phyloP scores from a whole-genome alignment of 2,329 filamentous ascomycete species.

The Aureobasidium lini region DNA sequence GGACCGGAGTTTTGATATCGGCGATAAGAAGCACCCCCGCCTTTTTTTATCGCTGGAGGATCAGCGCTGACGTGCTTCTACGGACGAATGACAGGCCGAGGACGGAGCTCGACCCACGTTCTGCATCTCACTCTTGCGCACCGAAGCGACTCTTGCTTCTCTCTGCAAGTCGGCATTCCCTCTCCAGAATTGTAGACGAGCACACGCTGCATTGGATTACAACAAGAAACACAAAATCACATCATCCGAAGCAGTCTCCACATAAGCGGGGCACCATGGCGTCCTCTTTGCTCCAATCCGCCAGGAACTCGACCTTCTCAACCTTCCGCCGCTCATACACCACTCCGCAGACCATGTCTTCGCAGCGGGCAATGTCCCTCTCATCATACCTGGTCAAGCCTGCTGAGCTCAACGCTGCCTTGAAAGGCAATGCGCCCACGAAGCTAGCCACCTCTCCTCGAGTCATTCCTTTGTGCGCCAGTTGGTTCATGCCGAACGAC shows the following conservation, averaged over 20 bases:
- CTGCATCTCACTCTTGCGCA: background rate
- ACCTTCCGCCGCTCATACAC: background rate
- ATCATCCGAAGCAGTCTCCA: background rate
- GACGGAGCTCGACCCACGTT: background rate
- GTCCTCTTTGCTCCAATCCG: background rate
- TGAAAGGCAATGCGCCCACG: constrained; percentile 73
- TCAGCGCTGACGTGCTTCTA: background rate
- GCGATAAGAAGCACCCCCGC: background rate
- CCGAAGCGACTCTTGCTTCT: too few relatives aligned
- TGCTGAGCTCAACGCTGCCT: constrained; percentile 68
- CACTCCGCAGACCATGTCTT: background rate
- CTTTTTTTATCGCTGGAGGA: background rate
- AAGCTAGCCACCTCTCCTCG: constrained; percentile 74
- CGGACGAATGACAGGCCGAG: background rate
- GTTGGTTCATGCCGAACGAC: constrained; percentile 96
- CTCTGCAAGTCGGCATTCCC: background rate
- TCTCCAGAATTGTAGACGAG: background rate
- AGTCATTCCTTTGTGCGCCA: constrained; percentile 81
- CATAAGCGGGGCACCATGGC: constrained; percentile 5
- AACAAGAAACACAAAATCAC: background rate
- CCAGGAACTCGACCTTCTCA: background rate
- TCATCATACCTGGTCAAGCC: constrained; percentile 83
- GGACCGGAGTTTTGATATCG: background rate
- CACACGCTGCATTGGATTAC: background rate
- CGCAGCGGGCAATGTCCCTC: constrained; percentile 38